Conservation (phyloP, 306 rosid genomes). For the Potentilla sterilis region DNA sequence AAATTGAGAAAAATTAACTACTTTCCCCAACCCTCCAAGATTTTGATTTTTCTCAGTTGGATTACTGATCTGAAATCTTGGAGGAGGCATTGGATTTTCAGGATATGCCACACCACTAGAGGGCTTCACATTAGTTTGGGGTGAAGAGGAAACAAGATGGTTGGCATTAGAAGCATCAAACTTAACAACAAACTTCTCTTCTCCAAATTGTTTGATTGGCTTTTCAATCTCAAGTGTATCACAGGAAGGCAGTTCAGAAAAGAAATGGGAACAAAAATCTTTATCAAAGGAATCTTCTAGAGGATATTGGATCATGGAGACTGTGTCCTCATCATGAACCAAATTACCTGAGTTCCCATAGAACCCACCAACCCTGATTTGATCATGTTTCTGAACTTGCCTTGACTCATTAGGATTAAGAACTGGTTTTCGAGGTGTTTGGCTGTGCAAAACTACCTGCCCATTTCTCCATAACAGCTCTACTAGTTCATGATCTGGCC, state of each 20-base stretch:
- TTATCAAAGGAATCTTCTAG: conserved; percentile 62
- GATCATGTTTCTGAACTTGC: conserved; percentile 53
- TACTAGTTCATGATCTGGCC: conserved; percentile 64
- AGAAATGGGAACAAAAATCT: conserved; percentile 52
- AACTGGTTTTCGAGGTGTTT: conserved; percentile 43
- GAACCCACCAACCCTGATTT: conserved; percentile 33
- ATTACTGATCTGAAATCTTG: conserved; percentile 45
- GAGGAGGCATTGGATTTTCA: conserved; percentile 53
- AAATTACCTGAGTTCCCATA: conserved; percentile 45
- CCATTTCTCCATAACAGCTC: conserved; percentile 86
- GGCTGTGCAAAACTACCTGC: conserved; percentile 75
- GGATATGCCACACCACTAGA: conserved; percentile 38
- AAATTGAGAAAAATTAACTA: conserved; percentile 41
- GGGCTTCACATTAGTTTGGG: conserved; percentile 32
- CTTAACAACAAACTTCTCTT: conserved; percentile 35
- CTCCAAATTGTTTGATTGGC: conserved; percentile 46
- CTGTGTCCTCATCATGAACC: conserved; percentile 60
- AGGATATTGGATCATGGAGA: conserved; percentile 64
- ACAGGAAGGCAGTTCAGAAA: conserved; percentile 50
- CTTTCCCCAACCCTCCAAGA: conserved; percentile 28
- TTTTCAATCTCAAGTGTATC: conserved; percentile 44
- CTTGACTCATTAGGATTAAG: conserved; percentile 34
- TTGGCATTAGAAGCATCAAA: conserved; percentile 34
- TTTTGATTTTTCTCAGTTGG: conserved; percentile 38
- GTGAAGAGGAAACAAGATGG: conserved; percentile 26